A percentile compares a stretch with the other conserved stretches of the same genome.
Conservation (phyloP, 2,329 filamentous ascomycete genomes). For the Xylariaceae sp. region DNA sequence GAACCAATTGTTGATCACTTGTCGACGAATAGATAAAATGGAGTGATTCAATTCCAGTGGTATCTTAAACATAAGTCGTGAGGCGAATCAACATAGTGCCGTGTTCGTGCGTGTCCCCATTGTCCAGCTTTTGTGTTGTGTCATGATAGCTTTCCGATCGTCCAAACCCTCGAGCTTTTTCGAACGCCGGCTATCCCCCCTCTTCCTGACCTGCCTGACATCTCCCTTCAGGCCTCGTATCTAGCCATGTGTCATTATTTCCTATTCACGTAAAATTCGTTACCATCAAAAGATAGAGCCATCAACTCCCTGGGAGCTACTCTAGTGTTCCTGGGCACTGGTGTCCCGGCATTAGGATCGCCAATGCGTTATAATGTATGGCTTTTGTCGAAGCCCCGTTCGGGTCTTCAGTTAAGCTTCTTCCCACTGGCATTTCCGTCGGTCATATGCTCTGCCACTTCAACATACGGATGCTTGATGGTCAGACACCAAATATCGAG, state of each 20-base stretch:
- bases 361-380: neutral
- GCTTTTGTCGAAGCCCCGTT: neutral
- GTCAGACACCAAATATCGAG: slow-evolving; percentile 97
- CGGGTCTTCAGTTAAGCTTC: slow-evolving; percentile 32
- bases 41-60: too few relatives aligned
- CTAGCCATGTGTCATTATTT: neutral
- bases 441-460: slow-evolving; percentile 37
- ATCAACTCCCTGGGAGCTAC: neutral
- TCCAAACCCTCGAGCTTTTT: neutral
- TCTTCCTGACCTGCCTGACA: neutral
- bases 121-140: too few relatives aligned
- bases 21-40: too few relatives aligned
- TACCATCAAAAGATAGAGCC: neutral
- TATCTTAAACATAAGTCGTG: too few relatives aligned
- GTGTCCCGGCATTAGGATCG: neutral
- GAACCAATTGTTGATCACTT: too few relatives aligned
- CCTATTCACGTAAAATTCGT: slow-evolving; percentile 6
- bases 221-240: neutral
- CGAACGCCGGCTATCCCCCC: neutral
- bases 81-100: too few relatives aligned
- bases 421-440: slow-evolving; percentile 32
- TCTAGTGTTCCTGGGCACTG: neutral
- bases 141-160: too few relatives aligned
- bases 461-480: slow-evolving; percentile 76
- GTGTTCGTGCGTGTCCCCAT: too few relatives aligned